Evolutionary conservation across 352 stramenopile species (phyloP), one percentile per base, ranked within the genome.

Genomic region (Bremia lactucae): DNA sequence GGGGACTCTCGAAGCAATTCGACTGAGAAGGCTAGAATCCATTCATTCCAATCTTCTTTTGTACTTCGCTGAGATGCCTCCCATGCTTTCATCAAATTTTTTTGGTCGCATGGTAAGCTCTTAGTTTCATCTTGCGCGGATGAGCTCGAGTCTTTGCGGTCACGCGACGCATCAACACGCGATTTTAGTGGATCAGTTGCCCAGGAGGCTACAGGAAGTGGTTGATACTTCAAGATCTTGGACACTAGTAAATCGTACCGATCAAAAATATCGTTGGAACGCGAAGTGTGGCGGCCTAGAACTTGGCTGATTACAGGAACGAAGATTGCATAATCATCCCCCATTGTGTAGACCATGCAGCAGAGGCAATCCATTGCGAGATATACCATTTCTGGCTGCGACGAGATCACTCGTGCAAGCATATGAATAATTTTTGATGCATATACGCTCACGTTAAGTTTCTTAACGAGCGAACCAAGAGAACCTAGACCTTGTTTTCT

Each of bases 1-100:
- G 97, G 96, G 2, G 92, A 97, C 59, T 99, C 94, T 26, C 95
- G 85, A 4, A 99, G 65, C 21, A 99, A 68, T 62, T 99, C 87
- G 23, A 99, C 85, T 0, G 90, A 96, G 38, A 99, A 96, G 0
- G 87, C 71, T 6, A 96, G 70, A 67, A 99, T 98, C 97, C 97
- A 99, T 59, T 99, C 96, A 43, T 91, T 94, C 96, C 96, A 99
- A 55, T 99, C 96, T 46, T 94, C 81, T 37, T 91, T 91, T 8
- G 78, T 94, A 9, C 72, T 82, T 34, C 79, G 69, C 35, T 94
- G 78, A 7, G 78, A 83, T 28, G 74, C 68, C 31, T 94, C 81
- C 81, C 81, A 94, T 7, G 81, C 81, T 36, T 90, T 89, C 60
- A 86, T 73, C 15, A 94, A 52, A 38, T 89, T 86, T 29, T 72